phyloP scores from a whole-genome alignment of 2,329 filamentous ascomycete genomes.

The Colletotrichum noveboracense region DNA sequence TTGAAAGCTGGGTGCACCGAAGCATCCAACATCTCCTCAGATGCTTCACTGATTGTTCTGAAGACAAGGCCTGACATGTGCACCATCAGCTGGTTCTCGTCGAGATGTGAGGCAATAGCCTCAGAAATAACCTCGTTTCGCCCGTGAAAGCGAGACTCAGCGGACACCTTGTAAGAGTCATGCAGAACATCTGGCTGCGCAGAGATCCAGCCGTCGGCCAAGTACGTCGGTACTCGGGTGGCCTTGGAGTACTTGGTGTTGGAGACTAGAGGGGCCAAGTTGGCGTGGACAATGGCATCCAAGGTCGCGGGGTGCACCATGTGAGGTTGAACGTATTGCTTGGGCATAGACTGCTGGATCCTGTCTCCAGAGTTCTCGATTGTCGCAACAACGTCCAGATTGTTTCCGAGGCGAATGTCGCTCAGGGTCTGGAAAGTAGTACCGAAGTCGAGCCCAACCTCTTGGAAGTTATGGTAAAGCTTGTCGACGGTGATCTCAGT shows the following conservation, averaged over 20 bases:
- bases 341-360: constrained; percentile 23
- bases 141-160: constrained; percentile 6
- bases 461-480: constrained; percentile 20
- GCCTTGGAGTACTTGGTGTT: not conserved
- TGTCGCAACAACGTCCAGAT: not conserved
- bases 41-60: constrained; percentile 10
- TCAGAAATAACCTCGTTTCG: constrained; percentile 15
- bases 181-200: not conserved
- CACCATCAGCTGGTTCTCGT: constrained; percentile 19
- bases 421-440: constrained; percentile 22
- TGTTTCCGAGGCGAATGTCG: constrained; percentile 3
- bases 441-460: constrained; percentile 23
- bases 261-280: constrained; percentile 15
- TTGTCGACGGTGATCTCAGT: constrained; percentile 10
- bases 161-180: constrained; percentile 23
- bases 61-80: constrained; percentile 24
- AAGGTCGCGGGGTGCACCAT: constrained; percentile 40
- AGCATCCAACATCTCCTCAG: not conserved
- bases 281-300: constrained; percentile 36
- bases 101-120: constrained; percentile 17
- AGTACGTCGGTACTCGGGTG: constrained; percentile 13
- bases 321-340: constrained; percentile 28
- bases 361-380: not conserved
- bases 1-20: constrained; percentile 20
- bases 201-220: constrained; percentile 6